A percentile compares a stretch with the other conserved stretches of the same genome.
Conservation (phyloP, 306 rosid genomes). For the Quercus berberidifolia region DNA sequence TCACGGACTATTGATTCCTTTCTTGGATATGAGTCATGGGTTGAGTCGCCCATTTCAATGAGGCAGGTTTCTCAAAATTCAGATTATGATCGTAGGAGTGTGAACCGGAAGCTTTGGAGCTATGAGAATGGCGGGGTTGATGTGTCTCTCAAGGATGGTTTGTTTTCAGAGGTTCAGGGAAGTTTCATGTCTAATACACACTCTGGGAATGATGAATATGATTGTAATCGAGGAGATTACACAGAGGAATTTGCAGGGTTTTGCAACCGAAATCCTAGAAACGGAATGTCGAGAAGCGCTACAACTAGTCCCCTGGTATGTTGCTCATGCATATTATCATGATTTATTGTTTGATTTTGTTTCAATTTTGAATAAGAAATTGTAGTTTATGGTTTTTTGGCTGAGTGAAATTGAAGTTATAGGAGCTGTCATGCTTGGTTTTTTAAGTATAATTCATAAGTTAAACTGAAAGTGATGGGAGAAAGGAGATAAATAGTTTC, state of each 20-base stretch:
- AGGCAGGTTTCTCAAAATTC: conserved; percentile 35
- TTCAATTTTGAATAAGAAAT: not conserved
- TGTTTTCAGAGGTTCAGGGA: conserved; percentile 44
- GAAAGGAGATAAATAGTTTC: not conserved
- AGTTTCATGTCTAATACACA: conserved; percentile 27
- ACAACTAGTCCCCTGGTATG: conserved; percentile 73
- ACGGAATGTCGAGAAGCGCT: conserved; percentile 57
- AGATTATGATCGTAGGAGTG: conserved; percentile 39
- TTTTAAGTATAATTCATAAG: not conserved
- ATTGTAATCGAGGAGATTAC: conserved; percentile 21
- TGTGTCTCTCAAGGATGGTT: conserved; percentile 82
- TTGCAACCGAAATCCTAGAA: conserved; percentile 36
- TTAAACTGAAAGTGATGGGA: not conserved
- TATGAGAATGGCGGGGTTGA: conserved; percentile 66
- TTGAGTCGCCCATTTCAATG: conserved; percentile 54
- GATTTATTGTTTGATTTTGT: not conserved
- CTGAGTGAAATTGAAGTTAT: not conserved
- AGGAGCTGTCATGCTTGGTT: not conserved
- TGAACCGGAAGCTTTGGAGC: conserved; percentile 77
- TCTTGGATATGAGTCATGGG: conserved; percentile 55
- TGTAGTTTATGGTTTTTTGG: not conserved
- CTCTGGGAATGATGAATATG: conserved; percentile 24
- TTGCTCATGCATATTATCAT: conserved; percentile 9
- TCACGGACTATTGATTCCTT: conserved; percentile 61
- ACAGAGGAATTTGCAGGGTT: conserved; percentile 60